phyloP scores from a whole-genome alignment of 345 rosid species.

The Citropsis articulata region DNA sequence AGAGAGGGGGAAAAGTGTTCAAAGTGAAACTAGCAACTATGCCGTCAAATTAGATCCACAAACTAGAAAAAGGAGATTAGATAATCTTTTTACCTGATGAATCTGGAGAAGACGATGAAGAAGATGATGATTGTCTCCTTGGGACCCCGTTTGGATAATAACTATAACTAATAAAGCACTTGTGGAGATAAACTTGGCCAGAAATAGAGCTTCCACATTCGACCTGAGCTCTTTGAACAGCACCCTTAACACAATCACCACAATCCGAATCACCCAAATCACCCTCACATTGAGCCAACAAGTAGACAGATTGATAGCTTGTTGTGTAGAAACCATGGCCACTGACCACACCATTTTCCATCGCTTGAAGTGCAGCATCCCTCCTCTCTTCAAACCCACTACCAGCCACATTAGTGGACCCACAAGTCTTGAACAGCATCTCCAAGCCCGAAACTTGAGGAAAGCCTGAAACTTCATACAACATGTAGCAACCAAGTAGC shows the following conservation, averaged over 20 bases:
- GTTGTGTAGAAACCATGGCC: constrained; percentile 73
- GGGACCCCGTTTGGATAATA: constrained; percentile 89
- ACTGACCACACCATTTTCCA: constrained; percentile 69
- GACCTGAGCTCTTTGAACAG: constrained; percentile 80
- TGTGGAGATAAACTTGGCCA: constrained; percentile 83
- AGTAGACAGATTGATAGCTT: constrained; percentile 60
- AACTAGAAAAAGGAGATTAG: background rate
- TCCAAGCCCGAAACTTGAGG: constrained; percentile 87
- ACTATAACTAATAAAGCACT: constrained; percentile 78
- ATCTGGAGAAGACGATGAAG: constrained; percentile 37
- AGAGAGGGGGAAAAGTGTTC: background rate
- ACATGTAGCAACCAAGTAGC: constrained; percentile 81
- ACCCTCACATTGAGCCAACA: constrained; percentile 94
- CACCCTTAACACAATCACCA: constrained; percentile 69
- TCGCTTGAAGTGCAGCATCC: constrained; percentile 65
- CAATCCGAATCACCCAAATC: constrained; percentile 96
- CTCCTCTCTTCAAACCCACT: constrained; percentile 83
- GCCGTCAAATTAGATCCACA: background rate
- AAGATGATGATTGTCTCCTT: constrained; percentile 44
- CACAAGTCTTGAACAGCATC: constrained; percentile 85
- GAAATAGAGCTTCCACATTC: constrained; percentile 86
- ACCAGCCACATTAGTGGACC: constrained; percentile 56
- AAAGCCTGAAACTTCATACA: constrained; percentile 82
- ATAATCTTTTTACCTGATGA: constrained; percentile 39
- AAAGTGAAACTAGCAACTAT: too few species aligned